Evolutionary conservation across 768 basidiomycete species (phyloP), one percentile per base, ranked within the genome.

Genomic region (Boletus tomentosulus): DNA sequence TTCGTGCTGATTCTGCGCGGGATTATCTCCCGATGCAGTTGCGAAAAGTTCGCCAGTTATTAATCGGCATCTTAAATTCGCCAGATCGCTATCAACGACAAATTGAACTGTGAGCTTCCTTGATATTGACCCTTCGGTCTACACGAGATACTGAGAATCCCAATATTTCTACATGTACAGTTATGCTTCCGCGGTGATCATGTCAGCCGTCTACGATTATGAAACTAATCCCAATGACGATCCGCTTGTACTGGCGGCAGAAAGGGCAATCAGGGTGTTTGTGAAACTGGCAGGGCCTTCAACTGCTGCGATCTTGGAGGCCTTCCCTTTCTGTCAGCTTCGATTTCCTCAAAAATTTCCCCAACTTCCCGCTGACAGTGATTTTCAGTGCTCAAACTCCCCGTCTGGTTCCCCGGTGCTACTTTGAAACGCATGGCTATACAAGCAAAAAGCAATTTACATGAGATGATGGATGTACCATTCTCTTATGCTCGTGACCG

Each of bases 331-430:
- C 45, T 52, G 67, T 71, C 28, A 54, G 69, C 55, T 59, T 57
- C 45, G 22, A 51, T 63, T 47, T 39, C 45, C 54, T 54, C 30
- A 31, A 19, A 19, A 19, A 1, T 41, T 24, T 46, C 10, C 22
- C 28, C 31, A 30, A 27, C 41, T 52, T 51, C 46, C 37, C 46
- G n/a, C 30, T 67, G 47, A 69, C 22, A 46, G 34, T 38, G 38
- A 50, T 57, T 46, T 47, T 46, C 53, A 69, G 67, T 69, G 45
- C 59, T 69, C 28, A 67, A 58, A 39, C 59, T 69, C 35, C 67
- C 67, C 11, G 46, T 47, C 15, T 74, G 72, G 73, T 65, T 74
- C 38, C 72, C 71, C 3, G 73, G 72, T 4, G 73, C 74, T 19
- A 61, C 54, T 15, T 57, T 70, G 33, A 71, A 60, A 56, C 62